These are phyloP conservation scores for Fragaria iinumae DNA, from an alignment of 306 rosid genomes.

Conservation along the genomic window DNA sequence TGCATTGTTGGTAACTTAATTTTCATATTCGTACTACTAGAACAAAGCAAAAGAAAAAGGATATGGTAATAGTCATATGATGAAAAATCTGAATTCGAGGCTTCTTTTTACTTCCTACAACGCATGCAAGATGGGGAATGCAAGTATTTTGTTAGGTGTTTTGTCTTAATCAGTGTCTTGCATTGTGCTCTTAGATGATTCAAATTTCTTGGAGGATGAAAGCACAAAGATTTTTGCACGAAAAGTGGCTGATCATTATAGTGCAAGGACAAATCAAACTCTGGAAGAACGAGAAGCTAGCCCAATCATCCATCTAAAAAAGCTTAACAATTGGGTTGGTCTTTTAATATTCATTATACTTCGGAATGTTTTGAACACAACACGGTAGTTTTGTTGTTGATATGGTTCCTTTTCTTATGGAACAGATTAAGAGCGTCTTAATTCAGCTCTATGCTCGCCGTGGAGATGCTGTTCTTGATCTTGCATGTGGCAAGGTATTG, in stretches of 20 bases:
- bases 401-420: slow-evolving; percentile 12
- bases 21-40: neutral
- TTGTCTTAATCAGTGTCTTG: slow-evolving; percentile 13
- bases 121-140: slow-evolving; percentile 2
- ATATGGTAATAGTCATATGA: neutral
- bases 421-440: slow-evolving; percentile 93
- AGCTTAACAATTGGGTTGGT: slow-evolving; percentile 88
- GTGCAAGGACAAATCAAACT: slow-evolving; percentile 89
- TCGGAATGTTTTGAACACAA: neutral
- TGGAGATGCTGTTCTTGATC: slow-evolving; percentile 93
- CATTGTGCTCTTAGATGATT: slow-evolving; percentile 55
- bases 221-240: slow-evolving; percentile 71
- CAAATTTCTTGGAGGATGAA: slow-evolving; percentile 81
- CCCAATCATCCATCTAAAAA: slow-evolving; percentile 86
- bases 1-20: slow-evolving; percentile 4
- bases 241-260: slow-evolving; percentile 94
- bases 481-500: slow-evolving; percentile 96
- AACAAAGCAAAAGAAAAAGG: neutral
- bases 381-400: slow-evolving; percentile 5
- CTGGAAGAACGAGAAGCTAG: slow-evolving; percentile 89
- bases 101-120: neutral
- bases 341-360: slow-evolving; percentile 6
- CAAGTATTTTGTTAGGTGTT: slow-evolving; percentile 10
- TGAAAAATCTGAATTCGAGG: slow-evolving; percentile 14
- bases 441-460: slow-evolving; percentile 85